Base-by-base conservation (phyloP, 2,329 filamentous ascomycete genomes). In the Phoma herbarum region DNA sequence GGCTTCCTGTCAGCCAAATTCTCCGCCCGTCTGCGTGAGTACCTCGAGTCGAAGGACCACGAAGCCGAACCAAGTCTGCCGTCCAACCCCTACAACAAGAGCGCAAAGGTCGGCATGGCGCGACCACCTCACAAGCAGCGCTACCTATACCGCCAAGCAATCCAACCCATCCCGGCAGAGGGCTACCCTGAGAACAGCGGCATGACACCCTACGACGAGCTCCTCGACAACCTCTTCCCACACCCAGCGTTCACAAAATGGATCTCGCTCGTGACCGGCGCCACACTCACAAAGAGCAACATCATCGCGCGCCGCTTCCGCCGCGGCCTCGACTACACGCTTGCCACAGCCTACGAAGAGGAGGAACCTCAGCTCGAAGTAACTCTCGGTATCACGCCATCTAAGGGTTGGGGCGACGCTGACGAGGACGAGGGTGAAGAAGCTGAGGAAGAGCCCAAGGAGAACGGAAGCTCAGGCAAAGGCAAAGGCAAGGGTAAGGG, bases 41-140 rank as follows among this genome's bases (percentile, higher is more conserved):
- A 92, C 67, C 83, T 98, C 45, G 85, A 89, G 63, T 82, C 83
- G n/a, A 75, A 75, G 52, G 75, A 76, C 25, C 67, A 72, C 20
- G 73, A 78, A 0, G 76, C 79, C 16, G 75, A 80, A 16, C 86
- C 84, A 44, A 86, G 49, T 37, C 61, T 74, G 20, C 71, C 71
- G 10, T 52, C 70, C 11, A 76, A 75, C 60, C 75, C 74, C 1
- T 66, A 68, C 48, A 68, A 68, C 54, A 66, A 65, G 41, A 63
- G 67, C 6, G 69, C 70, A 4, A 68, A 79, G 79, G 61, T 85
- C 81, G 41, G 78, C 80, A 90, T 96, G 9, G 91, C 95, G 7
- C 85, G 87, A 29, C 95, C 95, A 37, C 95, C 95, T 0, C 93
- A 99, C 80, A 99, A 99, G 81, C 93, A 97, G 74, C 91, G 93